A percentile compares a stretch with the other conserved stretches of the same genome.
Evolutionary conservation across 495 filamentous ascomycete species (phyloP).

Genomic region (Rostrohypoxylon terebratum): DNA sequence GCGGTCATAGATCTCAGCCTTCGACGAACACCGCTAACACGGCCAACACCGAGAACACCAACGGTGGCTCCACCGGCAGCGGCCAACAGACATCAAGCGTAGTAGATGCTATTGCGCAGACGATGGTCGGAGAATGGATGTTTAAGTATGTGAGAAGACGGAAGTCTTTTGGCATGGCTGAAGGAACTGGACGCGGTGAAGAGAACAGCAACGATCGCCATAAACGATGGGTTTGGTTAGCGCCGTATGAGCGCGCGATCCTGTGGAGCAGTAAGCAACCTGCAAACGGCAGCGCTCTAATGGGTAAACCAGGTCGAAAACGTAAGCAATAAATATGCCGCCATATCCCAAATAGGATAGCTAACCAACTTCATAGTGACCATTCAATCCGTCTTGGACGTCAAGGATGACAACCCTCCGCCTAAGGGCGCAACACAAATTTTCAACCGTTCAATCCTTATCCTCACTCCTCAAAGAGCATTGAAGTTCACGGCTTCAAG

Average conservation of each 20-base stretch:
- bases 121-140: conserved; percentile 99
- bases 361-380: conserved; percentile 67
- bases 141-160: conserved; percentile 95
- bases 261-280: conserved; percentile 99
- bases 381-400: conserved; percentile 96
- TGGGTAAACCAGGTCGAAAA: conserved; percentile 97
- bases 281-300: conserved; percentile 82
- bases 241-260: conserved; percentile 92
- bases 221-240: conserved; percentile 98
- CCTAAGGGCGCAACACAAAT: conserved; percentile 75
- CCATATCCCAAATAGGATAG: background rate
- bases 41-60: conserved; percentile 63
- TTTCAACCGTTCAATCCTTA: conserved; percentile 95
- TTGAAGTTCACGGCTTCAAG: conserved; percentile 92
- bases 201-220: conserved; percentile 78
- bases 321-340: conserved; percentile 69
- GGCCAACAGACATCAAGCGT: conserved; percentile 79
- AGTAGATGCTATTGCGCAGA: conserved; percentile 97
- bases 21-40: conserved; percentile 69
- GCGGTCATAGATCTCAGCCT: conserved; percentile 61
- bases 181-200: conserved; percentile 66
- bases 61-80: conserved; percentile 66
- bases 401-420: conserved; percentile 91
- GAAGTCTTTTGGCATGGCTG: conserved; percentile 88
- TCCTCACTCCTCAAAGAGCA: conserved; percentile 91